Conservation (phyloP, 139 green algal species). For the Choricystis sp. region DNA sequence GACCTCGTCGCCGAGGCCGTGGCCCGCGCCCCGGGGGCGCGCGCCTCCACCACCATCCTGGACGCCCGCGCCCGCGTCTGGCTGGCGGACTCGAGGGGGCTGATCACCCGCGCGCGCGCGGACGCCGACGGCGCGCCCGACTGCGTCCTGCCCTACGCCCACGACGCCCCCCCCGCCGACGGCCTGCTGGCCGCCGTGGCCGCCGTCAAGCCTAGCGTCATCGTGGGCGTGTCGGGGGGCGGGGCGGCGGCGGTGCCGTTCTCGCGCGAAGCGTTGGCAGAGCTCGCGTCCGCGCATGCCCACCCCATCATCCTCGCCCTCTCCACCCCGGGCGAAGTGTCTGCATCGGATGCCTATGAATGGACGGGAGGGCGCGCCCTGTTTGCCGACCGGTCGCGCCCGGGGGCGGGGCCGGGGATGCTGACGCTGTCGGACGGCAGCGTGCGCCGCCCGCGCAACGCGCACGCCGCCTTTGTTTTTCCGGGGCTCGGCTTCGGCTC, state of each 20-base stretch:
- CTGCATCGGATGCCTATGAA: conserved; percentile 34
- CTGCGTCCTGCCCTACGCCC: conserved; percentile 63
- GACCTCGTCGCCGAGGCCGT: conserved; percentile 61
- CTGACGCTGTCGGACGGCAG: conserved; percentile 1
- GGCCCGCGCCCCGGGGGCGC: conserved; percentile 15
- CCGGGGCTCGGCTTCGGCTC: conserved; percentile 42
- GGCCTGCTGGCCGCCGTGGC: conserved; percentile 46
- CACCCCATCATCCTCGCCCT: conserved; percentile 61
- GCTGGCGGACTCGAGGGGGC: conserved; percentile 52
- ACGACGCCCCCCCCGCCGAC: conserved; percentile 11
- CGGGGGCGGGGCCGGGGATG: not conserved
- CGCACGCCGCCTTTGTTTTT: conserved; percentile 25
- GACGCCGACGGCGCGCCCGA: conserved; percentile 51
- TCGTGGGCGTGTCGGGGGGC: conserved; percentile 37
- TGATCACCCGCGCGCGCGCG: conserved; percentile 46
- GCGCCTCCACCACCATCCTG: conserved; percentile 34
- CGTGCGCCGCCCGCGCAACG: conserved; percentile 4
- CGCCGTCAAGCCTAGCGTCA: conserved; percentile 52
- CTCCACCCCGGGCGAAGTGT: conserved; percentile 31
- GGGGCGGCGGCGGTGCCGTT: conserved; percentile 31
- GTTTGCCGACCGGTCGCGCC: conserved; percentile 16
- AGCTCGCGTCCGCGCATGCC: conserved; percentile 25
- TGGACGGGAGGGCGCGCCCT: conserved; percentile 37
- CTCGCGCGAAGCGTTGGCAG: conserved; percentile 18
- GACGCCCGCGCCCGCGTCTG: conserved; percentile 55